Evolutionary conservation across 1,284 basidiomycete species (phyloP), one percentile per base, ranked within the genome.

Genomic region (Fomitiporia mediterranea): DNA sequence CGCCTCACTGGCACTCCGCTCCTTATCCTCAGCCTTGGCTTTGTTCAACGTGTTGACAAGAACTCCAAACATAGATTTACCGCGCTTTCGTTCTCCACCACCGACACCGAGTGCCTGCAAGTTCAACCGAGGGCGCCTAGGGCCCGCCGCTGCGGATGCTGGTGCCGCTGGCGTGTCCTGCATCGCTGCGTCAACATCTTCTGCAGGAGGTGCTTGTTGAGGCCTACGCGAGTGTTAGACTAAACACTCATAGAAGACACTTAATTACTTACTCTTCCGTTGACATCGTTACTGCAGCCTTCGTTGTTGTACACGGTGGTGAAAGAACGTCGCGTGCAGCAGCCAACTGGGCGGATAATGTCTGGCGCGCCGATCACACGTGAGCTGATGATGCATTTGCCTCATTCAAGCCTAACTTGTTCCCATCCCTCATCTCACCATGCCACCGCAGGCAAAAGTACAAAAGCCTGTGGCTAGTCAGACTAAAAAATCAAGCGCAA

Each of bases 11-110:
- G 83, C 82, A 68, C 79, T 87, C 56, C 88, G 74, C 73, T 86
- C 82, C 67, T 86, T 84, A 68, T 89, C 88, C 74, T 90, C 87
- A 63, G 79, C 83, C 74, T 88, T 89, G 63, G 87, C 87, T 75
- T 86, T 87, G 73, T 85, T 87, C 61, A 91, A 78, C 62, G 87
- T 91, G 57, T 86, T 86, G 57, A 91, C 70, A 63, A 89, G 73
- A 63, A 90, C 75, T 63, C 87, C 87, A 73, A 91, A 88, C 83
- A 89, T 87, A 72, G 80, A 83, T 79, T 86, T 89, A 69, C 88
- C 87, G 65, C 86, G 84, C 72, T 86, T 89, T 64, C 85, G 79
- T 69, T 87, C 84, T 63, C 77, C 70, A 3, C 40, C 49, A 58
- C 70, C 66, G 49, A 69, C 61, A 51, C 71, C 71, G 32, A 75